phyloP scores from a whole-genome alignment of 1,284 basidiomycete genomes.

The Trametes hirsuta region DNA sequence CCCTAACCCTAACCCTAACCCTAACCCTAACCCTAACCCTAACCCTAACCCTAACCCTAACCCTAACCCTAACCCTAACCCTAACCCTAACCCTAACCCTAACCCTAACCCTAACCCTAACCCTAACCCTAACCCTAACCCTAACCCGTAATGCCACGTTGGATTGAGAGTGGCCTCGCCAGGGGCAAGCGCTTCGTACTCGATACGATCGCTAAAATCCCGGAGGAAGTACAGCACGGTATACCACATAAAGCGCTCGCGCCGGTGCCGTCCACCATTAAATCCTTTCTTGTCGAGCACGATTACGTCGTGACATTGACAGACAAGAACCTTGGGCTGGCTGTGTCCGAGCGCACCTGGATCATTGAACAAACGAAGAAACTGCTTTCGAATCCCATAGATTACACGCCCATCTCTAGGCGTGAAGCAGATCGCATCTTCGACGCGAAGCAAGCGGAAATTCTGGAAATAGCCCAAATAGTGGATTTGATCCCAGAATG shows the following conservation, averaged over 20 bases:
- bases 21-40: too few species aligned
- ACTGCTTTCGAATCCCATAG: slow-evolving; percentile 4
- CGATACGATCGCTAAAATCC: background rate
- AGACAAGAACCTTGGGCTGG: slow-evolving; percentile 10
- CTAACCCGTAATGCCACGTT: background rate
- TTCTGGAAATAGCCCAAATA: too few species aligned
- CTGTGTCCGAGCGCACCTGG: slow-evolving; percentile 10
- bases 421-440: too few species aligned
- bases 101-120: too few species aligned
- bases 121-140: too few species aligned
- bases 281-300: background rate
- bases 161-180: background rate
- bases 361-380: slow-evolving; percentile 7
- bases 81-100: too few species aligned
- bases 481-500: too few species aligned
- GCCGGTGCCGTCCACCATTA: background rate
- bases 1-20: too few species aligned
- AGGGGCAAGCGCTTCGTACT: background rate
- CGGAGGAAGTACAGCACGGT: background rate
- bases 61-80: too few species aligned
- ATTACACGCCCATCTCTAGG: slow-evolving; percentile 1
- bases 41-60: too few species aligned
- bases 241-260: background rate
- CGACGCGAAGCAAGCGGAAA: too few species aligned
- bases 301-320: background rate